Conservation (phyloP, 257 asterid genomes). For the Primulina tabacum region DNA sequence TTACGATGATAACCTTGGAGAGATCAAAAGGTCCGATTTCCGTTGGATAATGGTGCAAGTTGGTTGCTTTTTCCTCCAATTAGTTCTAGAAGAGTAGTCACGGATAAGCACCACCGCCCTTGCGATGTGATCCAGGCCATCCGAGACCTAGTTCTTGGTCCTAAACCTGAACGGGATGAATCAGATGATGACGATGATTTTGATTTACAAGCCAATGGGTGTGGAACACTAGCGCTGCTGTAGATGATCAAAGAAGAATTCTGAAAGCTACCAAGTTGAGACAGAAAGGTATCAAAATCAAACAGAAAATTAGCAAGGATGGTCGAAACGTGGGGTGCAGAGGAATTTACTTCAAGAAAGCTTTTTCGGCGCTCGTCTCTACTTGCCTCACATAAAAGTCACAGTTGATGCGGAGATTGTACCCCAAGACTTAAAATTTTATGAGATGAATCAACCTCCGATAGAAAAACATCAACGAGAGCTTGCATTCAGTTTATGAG, state of each 20-base stretch:
- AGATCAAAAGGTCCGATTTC: background rate
- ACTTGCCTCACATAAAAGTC: background rate
- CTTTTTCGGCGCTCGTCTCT: background rate
- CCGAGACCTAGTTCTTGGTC: background rate
- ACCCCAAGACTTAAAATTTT: background rate
- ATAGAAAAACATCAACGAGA: background rate
- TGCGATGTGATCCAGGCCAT: background rate
- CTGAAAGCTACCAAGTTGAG: background rate
- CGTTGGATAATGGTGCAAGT: background rate
- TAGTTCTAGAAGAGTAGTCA: background rate
- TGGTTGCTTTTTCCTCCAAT: background rate
- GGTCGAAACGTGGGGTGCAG: background rate
- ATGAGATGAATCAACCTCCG: background rate
- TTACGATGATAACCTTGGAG: background rate
- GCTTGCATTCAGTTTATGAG: conserved; percentile 1
- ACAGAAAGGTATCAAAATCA: background rate
- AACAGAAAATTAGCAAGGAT: background rate
- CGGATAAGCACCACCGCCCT: background rate
- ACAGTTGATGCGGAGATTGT: background rate
- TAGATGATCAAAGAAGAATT: background rate
- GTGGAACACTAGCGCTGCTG: background rate
- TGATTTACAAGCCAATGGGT: background rate
- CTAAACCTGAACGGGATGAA: background rate
- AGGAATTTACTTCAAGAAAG: background rate
- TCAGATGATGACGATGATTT: background rate